A percentile compares a stretch with the other conserved stretches of the same genome.
Evolutionary conservation across 768 basidiomycete species (phyloP).

Genomic region (Kwoniella pini): DNA sequence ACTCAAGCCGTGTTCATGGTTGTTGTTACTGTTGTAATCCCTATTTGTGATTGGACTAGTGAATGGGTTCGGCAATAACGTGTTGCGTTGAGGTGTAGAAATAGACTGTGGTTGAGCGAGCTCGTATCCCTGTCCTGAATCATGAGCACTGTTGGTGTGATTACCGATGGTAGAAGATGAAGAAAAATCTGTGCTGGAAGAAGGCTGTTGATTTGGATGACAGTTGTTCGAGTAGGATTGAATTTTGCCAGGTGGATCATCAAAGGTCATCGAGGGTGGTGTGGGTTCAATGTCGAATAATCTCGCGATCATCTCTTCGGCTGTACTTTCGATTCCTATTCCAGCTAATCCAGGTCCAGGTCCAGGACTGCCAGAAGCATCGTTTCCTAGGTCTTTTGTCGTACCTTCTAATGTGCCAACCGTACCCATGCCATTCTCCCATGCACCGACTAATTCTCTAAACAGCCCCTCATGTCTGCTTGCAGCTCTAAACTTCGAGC

Average conservation of each 20-base stretch:
- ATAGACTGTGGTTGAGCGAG: too few relatives aligned
- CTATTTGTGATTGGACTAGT: neutral
- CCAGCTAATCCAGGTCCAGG: constrained; percentile 8
- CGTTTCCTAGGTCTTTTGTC: neutral
- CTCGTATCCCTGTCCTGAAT: too few relatives aligned
- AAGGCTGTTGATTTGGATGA: too few relatives aligned
- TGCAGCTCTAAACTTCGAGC: constrained; percentile 7
- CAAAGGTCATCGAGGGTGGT: neutral
- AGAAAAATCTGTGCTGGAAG: too few relatives aligned
- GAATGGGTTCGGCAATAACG: neutral
- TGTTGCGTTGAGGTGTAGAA: neutral
- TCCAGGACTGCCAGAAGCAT: neutral
- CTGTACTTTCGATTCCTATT: constrained; percentile 1
- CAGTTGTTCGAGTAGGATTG: too few relatives aligned
- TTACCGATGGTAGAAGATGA: too few relatives aligned
- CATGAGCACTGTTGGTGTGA: too few relatives aligned
- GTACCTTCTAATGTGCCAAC: neutral
- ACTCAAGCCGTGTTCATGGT: neutral
- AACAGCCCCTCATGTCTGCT: constrained; percentile 21
- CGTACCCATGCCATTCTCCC: constrained; percentile 9
- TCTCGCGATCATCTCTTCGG: constrained; percentile 15
- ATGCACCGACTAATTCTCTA: constrained; percentile 21
- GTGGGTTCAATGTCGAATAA: constrained; percentile 8
- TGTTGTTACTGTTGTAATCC: neutral
- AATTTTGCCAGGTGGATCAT: neutral